A percentile compares a stretch with the other conserved stretches of the same genome.
phyloP scores from a whole-genome alignment of 2,329 filamentous ascomycete species.

The Ophiocordyceps camponoti-rufipedis region DNA sequence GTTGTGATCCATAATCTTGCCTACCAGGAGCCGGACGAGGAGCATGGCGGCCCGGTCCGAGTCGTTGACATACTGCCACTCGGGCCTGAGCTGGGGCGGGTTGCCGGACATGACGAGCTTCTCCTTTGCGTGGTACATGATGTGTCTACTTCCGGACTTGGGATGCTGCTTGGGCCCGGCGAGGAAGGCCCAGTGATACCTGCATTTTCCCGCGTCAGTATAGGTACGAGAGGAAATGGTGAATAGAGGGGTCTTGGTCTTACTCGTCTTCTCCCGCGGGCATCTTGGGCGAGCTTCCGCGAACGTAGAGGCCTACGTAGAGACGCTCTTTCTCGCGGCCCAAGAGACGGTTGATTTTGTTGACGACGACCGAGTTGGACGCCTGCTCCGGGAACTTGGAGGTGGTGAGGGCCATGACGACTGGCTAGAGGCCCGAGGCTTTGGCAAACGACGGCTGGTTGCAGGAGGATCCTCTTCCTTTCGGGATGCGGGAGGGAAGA shows the following conservation, averaged over 20 bases:
- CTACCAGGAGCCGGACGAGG: conserved; percentile 9
- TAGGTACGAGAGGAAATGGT: background rate
- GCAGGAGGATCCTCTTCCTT: background rate
- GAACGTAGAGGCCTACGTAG: conserved; percentile 3
- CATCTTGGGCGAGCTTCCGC: conserved; percentile 3
- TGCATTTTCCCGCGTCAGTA: conserved; percentile 2
- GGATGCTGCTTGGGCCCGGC: conserved; percentile 14
- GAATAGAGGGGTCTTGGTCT: background rate
- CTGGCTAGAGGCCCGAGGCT: background rate
- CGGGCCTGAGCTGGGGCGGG: conserved; percentile 2
- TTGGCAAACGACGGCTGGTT: background rate
- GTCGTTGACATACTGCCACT: conserved; percentile 10
- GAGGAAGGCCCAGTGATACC: conserved; percentile 20
- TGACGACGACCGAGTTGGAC: conserved; percentile 1
- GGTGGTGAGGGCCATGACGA: conserved; percentile 1
- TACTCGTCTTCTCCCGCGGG: conserved; percentile 4
- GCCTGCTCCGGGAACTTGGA: conserved; percentile 1
- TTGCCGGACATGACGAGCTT: conserved; percentile 2
- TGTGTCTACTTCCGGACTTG: conserved; percentile 8
- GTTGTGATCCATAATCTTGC: conserved; percentile 13
- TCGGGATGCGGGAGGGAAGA: background rate
- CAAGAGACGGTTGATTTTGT: background rate
- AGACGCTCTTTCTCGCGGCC: conserved; percentile 7
- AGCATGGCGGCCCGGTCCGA: conserved; percentile 3
- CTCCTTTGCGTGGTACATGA: conserved; percentile 14